phyloP scores from a whole-genome alignment of 305 asterid genomes.

The Fraxinus albicans region DNA sequence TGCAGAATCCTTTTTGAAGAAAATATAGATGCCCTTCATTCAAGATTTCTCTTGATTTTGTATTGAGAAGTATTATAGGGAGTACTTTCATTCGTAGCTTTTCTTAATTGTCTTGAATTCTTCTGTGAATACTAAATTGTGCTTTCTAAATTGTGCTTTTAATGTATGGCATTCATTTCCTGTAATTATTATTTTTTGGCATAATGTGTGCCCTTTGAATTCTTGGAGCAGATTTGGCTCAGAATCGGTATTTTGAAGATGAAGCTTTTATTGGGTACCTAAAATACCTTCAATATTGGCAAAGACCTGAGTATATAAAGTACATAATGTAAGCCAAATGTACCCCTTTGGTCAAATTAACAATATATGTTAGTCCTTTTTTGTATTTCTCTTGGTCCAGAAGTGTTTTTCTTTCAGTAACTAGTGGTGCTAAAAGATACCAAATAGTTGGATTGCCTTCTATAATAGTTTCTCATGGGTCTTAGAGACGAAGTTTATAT shows the following conservation, averaged over 20 bases:
- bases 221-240: constrained; percentile 78
- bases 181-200: not conserved
- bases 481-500: not conserved
- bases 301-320: constrained; percentile 81
- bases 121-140: not conserved
- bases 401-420: not conserved
- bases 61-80: not conserved
- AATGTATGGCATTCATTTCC: not conserved
- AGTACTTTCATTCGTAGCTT: not conserved
- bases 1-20: not conserved
- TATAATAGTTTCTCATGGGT: not conserved
- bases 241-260: constrained; percentile 89
- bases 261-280: constrained; percentile 89
- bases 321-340: constrained; percentile 63
- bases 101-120: not conserved
- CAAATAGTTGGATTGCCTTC: not conserved
- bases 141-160: not conserved
- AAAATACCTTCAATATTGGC: constrained; percentile 94
- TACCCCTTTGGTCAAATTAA: constrained; percentile 10
- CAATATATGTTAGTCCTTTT: not conserved
- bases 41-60: not conserved
- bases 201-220: constrained; percentile 17
- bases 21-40: not conserved
- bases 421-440: not conserved
- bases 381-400: not conserved